phyloP scores from a whole-genome alignment of 2,329 filamentous ascomycete species.

The Exserohilum turcica region DNA sequence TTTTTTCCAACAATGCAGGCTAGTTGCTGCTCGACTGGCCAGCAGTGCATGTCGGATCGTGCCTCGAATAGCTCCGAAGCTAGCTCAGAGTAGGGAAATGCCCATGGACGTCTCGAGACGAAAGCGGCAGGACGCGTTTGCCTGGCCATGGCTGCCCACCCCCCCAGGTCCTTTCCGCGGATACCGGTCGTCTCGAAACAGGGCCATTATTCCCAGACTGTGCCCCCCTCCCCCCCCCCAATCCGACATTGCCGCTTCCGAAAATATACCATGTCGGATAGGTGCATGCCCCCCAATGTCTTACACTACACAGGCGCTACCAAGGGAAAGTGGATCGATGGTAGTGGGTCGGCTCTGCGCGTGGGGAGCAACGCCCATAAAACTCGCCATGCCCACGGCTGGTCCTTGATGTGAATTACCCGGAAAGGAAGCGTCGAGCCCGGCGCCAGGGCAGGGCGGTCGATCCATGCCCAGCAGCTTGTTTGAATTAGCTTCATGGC shows the following conservation, averaged over 20 bases:
- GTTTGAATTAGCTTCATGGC: background rate
- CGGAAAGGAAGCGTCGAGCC: background rate
- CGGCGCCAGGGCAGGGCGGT: constrained; percentile 1
- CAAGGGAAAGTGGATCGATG: background rate
- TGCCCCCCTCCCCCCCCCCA: too few relatives aligned
- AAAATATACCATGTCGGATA: background rate
- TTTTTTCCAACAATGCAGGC: background rate
- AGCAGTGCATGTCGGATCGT: background rate
- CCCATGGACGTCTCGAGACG: background rate
- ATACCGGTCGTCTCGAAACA: background rate
- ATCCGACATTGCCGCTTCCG: background rate
- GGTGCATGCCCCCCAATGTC: background rate
- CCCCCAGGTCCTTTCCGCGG: constrained; percentile 5
- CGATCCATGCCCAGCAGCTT: background rate
- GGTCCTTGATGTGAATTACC: background rate
- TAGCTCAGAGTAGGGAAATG: constrained; percentile 5
- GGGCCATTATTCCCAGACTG: background rate
- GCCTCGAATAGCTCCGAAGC: background rate
- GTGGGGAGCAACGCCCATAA: background rate
- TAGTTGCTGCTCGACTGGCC: background rate
- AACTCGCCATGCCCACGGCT: background rate
- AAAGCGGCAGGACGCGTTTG: background rate
- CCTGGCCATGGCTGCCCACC: constrained; percentile 2
- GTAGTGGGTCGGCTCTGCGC: background rate
- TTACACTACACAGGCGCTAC: background rate